Percentiles rank a stretch among this genome's conserved stretches.
Conservation (phyloP, 2,329 filamentous ascomycete species). For the Colletotrichum cuscutae region DNA sequence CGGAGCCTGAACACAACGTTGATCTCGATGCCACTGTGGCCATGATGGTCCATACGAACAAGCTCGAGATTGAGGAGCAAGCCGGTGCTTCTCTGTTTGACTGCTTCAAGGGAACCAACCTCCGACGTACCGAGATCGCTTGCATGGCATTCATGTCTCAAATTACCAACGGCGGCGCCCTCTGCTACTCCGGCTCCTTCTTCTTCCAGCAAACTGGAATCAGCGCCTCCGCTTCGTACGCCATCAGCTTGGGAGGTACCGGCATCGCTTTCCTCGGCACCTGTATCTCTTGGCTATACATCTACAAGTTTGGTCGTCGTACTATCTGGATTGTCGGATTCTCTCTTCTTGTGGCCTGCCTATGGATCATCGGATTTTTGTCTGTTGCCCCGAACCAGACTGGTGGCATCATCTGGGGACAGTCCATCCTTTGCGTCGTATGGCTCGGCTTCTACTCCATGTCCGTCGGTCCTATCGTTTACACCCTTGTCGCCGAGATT, state of each 20-base stretch:
- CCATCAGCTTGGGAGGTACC: constrained; percentile 53
- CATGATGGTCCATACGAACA: constrained; percentile 56
- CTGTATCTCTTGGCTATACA: constrained; percentile 55
- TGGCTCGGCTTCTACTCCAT: constrained; percentile 57
- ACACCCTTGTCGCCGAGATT: constrained; percentile 56
- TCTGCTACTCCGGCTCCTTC: constrained; percentile 55
- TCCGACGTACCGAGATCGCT: constrained; percentile 57
- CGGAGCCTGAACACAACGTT: constrained; percentile 43
- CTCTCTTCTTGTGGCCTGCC: constrained; percentile 47
- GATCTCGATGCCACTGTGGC: constrained; percentile 50
- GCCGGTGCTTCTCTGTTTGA: constrained; percentile 54
- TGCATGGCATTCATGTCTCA: constrained; percentile 54
- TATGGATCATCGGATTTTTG: constrained; percentile 56
- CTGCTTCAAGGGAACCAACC: constrained; percentile 59
- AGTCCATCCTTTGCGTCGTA: constrained; percentile 53
- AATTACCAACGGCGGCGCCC: constrained; percentile 51
- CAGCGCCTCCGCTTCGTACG: constrained; percentile 48
- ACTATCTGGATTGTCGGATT: constrained; percentile 55
- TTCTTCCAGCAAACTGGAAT: constrained; percentile 60
- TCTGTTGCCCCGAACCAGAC: constrained; percentile 49
- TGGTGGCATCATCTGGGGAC: constrained; percentile 49
- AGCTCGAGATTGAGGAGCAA: constrained; percentile 54
- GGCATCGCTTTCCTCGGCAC: constrained; percentile 55
- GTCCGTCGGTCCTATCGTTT: constrained; percentile 56
- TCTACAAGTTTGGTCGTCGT: constrained; percentile 54